A percentile compares a stretch with the other conserved stretches of the same genome.
Evolutionary conservation across 805 yeast genomes (phyloP).

Genomic region (Saturnispora mendoncae): DNA sequence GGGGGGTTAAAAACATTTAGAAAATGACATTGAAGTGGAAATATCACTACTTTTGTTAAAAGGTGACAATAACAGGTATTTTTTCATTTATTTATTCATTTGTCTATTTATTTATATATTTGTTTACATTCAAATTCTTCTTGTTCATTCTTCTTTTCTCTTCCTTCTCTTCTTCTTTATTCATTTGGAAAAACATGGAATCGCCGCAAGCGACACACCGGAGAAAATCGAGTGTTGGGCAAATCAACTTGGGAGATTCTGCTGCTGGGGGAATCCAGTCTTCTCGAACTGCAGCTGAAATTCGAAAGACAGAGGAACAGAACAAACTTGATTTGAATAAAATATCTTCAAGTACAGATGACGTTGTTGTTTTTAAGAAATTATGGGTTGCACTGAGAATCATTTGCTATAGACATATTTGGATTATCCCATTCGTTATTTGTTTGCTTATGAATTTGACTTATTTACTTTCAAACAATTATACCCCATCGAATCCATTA

Average conservation of each 20-base stretch:
- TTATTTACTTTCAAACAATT: conserved; percentile 49
- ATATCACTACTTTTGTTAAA: no score
- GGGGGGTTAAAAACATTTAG: no score
- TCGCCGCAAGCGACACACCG: conserved; percentile 12
- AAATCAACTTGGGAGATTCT: conserved; percentile 65
- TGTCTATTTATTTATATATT: no score
- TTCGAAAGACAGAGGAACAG: conserved; percentile 30
- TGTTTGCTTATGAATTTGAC: conserved; percentile 33
- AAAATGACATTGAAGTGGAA: no score
- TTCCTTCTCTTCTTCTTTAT: no score
- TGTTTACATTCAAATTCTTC: no score
- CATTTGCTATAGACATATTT: conserved; percentile 50
- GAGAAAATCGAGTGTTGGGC: conserved; percentile 58
- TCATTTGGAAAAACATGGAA: background rate
- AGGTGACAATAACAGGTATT: no score
- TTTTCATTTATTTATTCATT: no score
- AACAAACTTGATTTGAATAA: conserved; percentile 26
- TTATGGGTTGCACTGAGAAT: conserved; percentile 52
- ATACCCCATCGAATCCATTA: conserved; percentile 50
- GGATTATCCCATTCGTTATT: conserved; percentile 60
- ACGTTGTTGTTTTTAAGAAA: conserved; percentile 47
- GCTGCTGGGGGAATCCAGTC: conserved; percentile 61
- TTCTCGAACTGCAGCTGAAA: conserved; percentile 42
- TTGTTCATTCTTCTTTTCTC: no score
- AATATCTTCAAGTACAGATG: conserved; percentile 28